Percentiles rank a stretch among this genome's conserved stretches.
These are phyloP conservation scores for Fusarium sp. DNA, from an alignment of 2,329 filamentous ascomycete species.

Conservation along the genomic window DNA sequence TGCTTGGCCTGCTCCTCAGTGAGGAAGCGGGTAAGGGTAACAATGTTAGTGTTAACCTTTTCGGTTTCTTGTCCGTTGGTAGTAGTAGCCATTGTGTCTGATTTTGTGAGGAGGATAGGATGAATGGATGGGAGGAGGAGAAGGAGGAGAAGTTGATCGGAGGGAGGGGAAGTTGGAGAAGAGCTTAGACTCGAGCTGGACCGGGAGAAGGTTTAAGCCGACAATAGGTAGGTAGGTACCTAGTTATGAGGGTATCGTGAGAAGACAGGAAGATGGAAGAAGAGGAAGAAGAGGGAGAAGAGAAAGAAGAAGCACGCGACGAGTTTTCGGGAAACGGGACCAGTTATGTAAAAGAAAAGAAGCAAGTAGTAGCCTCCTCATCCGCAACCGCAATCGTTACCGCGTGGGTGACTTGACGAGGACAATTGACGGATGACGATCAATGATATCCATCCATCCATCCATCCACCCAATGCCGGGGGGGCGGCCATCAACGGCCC, in stretches of 20 bases:
- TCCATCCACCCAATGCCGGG: not conserved
- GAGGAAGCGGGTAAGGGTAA: conserved; percentile 94
- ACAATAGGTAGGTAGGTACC: conserved; percentile 8
- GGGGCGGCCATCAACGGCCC: conserved; percentile 38
- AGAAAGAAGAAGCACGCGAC: conserved; percentile 31
- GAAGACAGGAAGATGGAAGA: conserved; percentile 18
- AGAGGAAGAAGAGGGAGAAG: conserved; percentile 22
- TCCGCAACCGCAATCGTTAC: conserved; percentile 2
- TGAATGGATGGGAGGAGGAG: conserved; percentile 26
- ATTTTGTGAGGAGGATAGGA: conserved; percentile 22
- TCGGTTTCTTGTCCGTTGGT: conserved; percentile 69
- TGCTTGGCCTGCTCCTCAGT: conserved; percentile 96
- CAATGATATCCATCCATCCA: conserved; percentile 40
- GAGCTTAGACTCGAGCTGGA: conserved; percentile 22
- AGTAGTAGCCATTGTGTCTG: conserved; percentile 54
- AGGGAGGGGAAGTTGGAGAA: conserved; percentile 33
- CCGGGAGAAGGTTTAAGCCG: conserved; percentile 37
- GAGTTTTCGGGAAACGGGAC: conserved; percentile 36
- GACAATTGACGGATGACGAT: conserved; percentile 44
- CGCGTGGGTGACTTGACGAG: conserved; percentile 40
- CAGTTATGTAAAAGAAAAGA: conserved; percentile 27
- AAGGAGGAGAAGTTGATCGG: conserved; percentile 28
- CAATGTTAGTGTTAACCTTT: conserved; percentile 94
- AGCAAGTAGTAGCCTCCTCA: too few relatives aligned
- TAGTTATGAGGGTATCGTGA: conserved; percentile 40